Conservation (phyloP, 345 rosid species). For the Trapa bicornis region DNA sequence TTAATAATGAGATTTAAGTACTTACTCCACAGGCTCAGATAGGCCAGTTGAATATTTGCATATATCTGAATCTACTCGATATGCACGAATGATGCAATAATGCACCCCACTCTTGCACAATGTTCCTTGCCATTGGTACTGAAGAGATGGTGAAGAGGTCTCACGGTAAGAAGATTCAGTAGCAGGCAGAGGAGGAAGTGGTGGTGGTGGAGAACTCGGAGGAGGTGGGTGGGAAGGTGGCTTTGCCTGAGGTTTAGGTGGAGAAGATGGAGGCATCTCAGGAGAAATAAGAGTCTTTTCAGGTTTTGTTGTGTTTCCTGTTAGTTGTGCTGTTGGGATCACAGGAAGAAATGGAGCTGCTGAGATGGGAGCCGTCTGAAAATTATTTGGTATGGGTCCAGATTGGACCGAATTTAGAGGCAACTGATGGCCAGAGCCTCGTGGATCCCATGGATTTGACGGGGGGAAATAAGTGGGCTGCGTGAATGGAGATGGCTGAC, state of each 20-base stretch:
- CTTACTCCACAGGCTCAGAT: constrained; percentile 89
- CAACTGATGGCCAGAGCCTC: constrained; percentile 41
- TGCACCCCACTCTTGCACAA: constrained; percentile 87
- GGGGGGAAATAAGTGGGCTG: constrained; percentile 59
- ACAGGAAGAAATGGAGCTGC: constrained; percentile 60
- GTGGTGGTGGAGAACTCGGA: constrained; percentile 60
- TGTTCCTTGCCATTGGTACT: constrained; percentile 68
- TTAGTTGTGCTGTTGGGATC: constrained; percentile 65
- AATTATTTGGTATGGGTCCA: constrained; percentile 31
- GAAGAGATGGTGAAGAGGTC: constrained; percentile 31
- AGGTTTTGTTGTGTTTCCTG: constrained; percentile 51
- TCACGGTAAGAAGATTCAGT: constrained; percentile 29
- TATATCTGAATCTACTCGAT: constrained; percentile 52
- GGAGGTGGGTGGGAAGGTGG: constrained; percentile 84
- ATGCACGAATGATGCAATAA: constrained; percentile 69
- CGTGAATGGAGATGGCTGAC: constrained; percentile 56
- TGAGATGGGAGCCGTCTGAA: constrained; percentile 39
- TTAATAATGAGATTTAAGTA: constrained; percentile 2
- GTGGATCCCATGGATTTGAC: constrained; percentile 67
- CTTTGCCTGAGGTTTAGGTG: constrained; percentile 61
- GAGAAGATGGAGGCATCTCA: constrained; percentile 38
- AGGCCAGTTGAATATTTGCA: constrained; percentile 59
- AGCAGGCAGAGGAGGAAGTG: constrained; percentile 36
- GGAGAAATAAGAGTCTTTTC: constrained; percentile 42
- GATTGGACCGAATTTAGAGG: constrained; percentile 46